Percentiles rank a stretch among this genome's conserved stretches.
Conservation (phyloP, 2,329 filamentous ascomycete species). For the Thielaviopsis musarum region DNA sequence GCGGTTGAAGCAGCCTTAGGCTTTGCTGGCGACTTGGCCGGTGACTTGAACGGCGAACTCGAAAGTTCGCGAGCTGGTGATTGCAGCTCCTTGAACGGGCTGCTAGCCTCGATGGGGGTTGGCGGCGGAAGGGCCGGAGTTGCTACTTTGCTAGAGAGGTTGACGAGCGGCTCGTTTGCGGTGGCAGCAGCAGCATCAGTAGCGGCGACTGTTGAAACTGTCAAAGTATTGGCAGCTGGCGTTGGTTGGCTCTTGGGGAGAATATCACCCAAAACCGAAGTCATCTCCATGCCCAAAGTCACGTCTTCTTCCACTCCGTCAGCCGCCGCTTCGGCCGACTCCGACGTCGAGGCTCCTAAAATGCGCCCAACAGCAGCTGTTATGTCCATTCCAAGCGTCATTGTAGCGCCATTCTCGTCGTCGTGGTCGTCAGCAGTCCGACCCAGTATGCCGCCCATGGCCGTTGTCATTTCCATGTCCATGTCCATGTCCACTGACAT, state of each 20-base stretch:
- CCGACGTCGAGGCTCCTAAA: constrained; percentile 20
- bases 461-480: constrained; percentile 87
- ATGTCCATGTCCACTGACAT: constrained; percentile 62
- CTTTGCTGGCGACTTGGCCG: constrained; percentile 3
- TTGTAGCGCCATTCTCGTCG: constrained; percentile 18
- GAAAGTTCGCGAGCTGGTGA: constrained; percentile 7
- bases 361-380: constrained; percentile 41
- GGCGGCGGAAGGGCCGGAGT: neutral
- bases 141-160: neutral
- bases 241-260: constrained; percentile 19
- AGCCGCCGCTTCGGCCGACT: neutral
- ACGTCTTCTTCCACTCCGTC: constrained; percentile 16
- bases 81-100: constrained; percentile 3
- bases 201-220: neutral
- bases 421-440: constrained; percentile 24
- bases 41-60: constrained; percentile 10
- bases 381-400: constrained; percentile 41
- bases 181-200: neutral
- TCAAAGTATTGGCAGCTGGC: no score
- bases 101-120: neutral
- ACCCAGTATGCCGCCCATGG: constrained; percentile 58
- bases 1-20: neutral
- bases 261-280: constrained; percentile 45
- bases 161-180: constrained; percentile 16
- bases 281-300: constrained; percentile 52